These are phyloP conservation scores for Nannochloropsis granulata DNA, from an alignment of 108 stramenopile genomes.

Conservation along the genomic window DNA sequence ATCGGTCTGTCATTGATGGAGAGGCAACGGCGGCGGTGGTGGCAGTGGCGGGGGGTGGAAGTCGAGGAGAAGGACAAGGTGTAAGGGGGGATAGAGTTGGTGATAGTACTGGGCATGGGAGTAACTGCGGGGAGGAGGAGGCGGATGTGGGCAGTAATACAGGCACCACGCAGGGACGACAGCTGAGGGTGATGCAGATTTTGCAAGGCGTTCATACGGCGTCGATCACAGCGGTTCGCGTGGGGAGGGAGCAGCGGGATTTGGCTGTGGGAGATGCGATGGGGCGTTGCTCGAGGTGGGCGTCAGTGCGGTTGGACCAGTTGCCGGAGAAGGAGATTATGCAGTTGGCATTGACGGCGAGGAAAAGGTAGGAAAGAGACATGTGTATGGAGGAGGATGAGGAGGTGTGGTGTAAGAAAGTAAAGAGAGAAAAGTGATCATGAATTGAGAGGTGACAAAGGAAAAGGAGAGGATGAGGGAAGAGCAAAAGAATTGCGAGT, in stretches of 20 bases:
- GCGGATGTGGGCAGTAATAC: neutral
- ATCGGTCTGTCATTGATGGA: neutral
- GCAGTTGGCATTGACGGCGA: neutral
- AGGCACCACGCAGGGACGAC: neutral
- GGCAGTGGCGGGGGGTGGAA: neutral
- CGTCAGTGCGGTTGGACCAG: constrained; percentile 15
- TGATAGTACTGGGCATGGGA: neutral
- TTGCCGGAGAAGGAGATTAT: constrained; percentile 4
- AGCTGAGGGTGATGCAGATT: constrained; percentile 3
- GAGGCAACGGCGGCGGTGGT: neutral
- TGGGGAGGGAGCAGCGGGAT: constrained; percentile 12
- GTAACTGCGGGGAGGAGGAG: neutral
- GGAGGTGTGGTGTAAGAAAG: neutral
- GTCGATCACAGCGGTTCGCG: constrained; percentile 6
- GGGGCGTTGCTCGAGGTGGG: constrained; percentile 15
- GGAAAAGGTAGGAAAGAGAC: neutral
- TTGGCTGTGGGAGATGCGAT: constrained; percentile 6
- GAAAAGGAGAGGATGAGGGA: neutral
- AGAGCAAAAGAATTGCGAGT: neutral
- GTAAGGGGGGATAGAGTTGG: neutral
- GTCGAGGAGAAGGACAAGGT: neutral
- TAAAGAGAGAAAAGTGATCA: neutral
- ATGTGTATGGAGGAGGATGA: neutral
- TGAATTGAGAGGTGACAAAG: constrained; percentile 5
- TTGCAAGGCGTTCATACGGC: constrained; percentile 17